These are phyloP conservation scores for Fusarium nelsonii DNA, from an alignment of 2,329 filamentous ascomycete genomes.

Conservation along the genomic window DNA sequence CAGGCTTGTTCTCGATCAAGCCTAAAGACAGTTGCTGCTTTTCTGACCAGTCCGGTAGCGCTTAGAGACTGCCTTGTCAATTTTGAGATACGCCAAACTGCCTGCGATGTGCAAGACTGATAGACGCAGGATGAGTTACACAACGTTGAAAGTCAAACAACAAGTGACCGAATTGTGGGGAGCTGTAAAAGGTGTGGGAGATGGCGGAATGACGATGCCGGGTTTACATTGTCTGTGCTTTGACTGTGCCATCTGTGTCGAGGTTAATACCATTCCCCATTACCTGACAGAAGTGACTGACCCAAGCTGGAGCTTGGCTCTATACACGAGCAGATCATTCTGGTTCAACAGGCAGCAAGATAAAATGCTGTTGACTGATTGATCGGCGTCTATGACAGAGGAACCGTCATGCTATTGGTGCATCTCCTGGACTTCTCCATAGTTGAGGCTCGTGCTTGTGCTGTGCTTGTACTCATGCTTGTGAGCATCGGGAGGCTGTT, in stretches of 20 bases:
- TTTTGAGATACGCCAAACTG: conserved; percentile 14
- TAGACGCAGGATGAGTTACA: conserved; percentile 25
- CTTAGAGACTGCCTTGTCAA: conserved; percentile 13
- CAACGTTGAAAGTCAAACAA: conserved; percentile 20
- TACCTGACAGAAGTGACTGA: conserved; percentile 10
- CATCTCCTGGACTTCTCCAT: conserved; percentile 11
- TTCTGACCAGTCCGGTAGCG: conserved; percentile 7
- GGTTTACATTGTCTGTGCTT: conserved; percentile 29
- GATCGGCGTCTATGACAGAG: conserved; percentile 17
- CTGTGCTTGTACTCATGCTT: conserved; percentile 31
- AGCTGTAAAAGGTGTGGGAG: conserved; percentile 23
- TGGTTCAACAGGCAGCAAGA: conserved; percentile 37
- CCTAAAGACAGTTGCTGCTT: background rate
- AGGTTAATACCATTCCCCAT: conserved; percentile 18
- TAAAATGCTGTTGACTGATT: conserved; percentile 2
- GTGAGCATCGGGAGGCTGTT: conserved; percentile 19
- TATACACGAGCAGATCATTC: conserved; percentile 9
- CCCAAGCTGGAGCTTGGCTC: background rate
- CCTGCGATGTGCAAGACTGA: background rate
- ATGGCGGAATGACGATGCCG: conserved; percentile 23
- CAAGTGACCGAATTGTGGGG: conserved; percentile 36
- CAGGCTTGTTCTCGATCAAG: conserved; percentile 21
- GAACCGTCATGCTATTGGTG: conserved; percentile 18
- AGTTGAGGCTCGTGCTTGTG: conserved; percentile 35
- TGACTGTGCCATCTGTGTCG: conserved; percentile 8